phyloP scores from a whole-genome alignment of 495 filamentous ascomycete genomes.

The Trichocladium antarcticum region DNA sequence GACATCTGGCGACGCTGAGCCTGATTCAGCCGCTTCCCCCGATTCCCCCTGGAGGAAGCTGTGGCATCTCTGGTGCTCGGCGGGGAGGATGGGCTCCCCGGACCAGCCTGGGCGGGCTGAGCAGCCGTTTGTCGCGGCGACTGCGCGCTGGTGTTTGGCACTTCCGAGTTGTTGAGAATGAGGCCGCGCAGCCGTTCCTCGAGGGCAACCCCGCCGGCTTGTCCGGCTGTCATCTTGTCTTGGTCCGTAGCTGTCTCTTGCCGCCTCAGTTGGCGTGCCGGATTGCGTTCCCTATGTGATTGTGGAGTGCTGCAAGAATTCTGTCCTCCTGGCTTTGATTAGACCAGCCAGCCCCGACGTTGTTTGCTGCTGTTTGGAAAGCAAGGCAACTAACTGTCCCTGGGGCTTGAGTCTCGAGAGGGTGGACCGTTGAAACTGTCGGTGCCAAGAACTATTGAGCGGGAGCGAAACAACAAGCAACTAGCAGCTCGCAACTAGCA shows the following conservation, averaged over 20 bases:
- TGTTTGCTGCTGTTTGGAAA: too few species aligned
- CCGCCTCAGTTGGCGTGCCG: too few species aligned
- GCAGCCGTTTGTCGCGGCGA: background rate
- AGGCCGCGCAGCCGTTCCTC: conserved; percentile 35
- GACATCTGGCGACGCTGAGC: conserved; percentile 46
- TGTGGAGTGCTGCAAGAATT: too few species aligned
- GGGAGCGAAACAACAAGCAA: too few species aligned
- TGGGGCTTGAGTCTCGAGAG: too few species aligned
- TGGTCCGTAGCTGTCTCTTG: background rate
- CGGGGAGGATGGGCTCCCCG: background rate
- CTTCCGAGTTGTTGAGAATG: conserved; percentile 28
- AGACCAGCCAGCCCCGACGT: too few species aligned
- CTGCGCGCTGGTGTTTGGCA: background rate
- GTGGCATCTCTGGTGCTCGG: background rate
- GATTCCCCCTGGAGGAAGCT: conserved; percentile 1
- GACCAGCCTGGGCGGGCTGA: background rate
- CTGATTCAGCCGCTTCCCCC: conserved; percentile 43
- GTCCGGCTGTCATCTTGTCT: conserved; percentile 20
- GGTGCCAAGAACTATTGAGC: too few species aligned
- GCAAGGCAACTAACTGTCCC: too few species aligned
- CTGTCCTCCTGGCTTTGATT: too few species aligned
- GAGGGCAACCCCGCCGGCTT: conserved; percentile 17
- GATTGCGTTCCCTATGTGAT: too few species aligned
- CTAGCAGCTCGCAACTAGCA: too few species aligned
- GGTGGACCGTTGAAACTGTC: too few species aligned